Evolutionary conservation across 768 basidiomycete genomes (phyloP).

Genomic region (Lanmaoa rubissima): DNA sequence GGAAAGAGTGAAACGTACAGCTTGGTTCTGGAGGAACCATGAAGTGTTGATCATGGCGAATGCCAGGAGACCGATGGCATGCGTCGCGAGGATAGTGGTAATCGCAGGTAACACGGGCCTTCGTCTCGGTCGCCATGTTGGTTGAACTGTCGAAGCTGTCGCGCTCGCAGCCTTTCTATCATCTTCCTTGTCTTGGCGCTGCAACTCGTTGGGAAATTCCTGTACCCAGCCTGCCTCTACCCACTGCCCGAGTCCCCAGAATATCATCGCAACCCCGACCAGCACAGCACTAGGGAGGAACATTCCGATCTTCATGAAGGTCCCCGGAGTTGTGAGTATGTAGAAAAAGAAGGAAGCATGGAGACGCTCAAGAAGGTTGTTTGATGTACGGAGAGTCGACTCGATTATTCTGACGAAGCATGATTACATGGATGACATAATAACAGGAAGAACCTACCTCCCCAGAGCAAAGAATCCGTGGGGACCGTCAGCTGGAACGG

Average conservation of each 20-base stretch:
- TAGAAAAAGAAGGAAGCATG: slow-evolving; percentile 99
- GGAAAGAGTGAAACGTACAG: slow-evolving; percentile 34
- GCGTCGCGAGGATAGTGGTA: slow-evolving; percentile 53
- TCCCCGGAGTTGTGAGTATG: slow-evolving; percentile 50
- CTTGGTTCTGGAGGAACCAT: slow-evolving; percentile 41
- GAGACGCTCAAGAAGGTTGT: slow-evolving; percentile 92
- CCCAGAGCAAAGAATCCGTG: slow-evolving; percentile 96
- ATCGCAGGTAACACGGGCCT: slow-evolving; percentile 57
- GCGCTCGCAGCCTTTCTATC: slow-evolving; percentile 12
- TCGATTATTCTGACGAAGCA: slow-evolving; percentile 63
- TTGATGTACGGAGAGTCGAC: slow-evolving; percentile 83
- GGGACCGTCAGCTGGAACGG: slow-evolving; percentile 82
- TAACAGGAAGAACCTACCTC: slow-evolving; percentile 47
- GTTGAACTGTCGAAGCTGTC: neutral
- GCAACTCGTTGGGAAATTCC: neutral
- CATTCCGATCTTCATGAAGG: slow-evolving; percentile 85
- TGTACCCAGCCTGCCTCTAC: slow-evolving; percentile 59
- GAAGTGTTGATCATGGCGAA: slow-evolving; percentile 49
- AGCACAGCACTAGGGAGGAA: slow-evolving; percentile 88
- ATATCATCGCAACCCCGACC: slow-evolving; percentile 81
- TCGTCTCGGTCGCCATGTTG: slow-evolving; percentile 29
- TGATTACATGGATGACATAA: neutral
- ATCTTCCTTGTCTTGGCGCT: slow-evolving; percentile 2
- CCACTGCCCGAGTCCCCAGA: slow-evolving; percentile 78
- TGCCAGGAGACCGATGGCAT: slow-evolving; percentile 49